phyloP scores from a whole-genome alignment of 352 stramenopile species.

The Globisporangium barbulae region DNA sequence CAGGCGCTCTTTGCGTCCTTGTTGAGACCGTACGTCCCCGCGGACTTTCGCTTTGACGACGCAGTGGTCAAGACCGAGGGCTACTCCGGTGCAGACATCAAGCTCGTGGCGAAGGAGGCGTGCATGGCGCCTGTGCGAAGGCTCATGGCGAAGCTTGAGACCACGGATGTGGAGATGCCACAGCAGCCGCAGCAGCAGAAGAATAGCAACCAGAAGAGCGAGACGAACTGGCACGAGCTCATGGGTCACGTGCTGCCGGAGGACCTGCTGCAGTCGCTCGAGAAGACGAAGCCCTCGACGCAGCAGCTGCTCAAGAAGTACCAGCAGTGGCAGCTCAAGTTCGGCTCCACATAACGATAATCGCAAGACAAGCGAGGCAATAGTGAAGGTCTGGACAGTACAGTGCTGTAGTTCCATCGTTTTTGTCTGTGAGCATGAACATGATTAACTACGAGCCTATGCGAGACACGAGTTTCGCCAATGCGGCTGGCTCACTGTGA shows the following conservation, averaged over 20 bases:
- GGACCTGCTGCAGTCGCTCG: conserved; percentile 51
- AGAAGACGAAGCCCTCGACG: conserved; percentile 78
- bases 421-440: too few species aligned
- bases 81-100: conserved; percentile 84
- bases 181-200: neutral
- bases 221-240: conserved; percentile 47
- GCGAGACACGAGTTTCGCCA: too few species aligned
- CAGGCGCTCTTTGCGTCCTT: conserved; percentile 55
- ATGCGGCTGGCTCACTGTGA: too few species aligned
- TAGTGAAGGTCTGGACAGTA: too few species aligned
- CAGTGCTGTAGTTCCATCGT: too few species aligned
- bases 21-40: conserved; percentile 51
- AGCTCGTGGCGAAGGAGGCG: conserved; percentile 82
- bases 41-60: conserved; percentile 48
- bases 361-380: neutral
- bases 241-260: conserved; percentile 55
- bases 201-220: conserved; percentile 18
- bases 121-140: conserved; percentile 79
- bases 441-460: too few species aligned
- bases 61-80: conserved; percentile 55
- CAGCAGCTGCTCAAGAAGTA: conserved; percentile 78
- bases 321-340: conserved; percentile 77
- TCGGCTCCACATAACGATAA: conserved; percentile 55
- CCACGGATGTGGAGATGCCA: conserved; percentile 19
- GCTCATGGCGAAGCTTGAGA: conserved; percentile 65